phyloP scores from a whole-genome alignment of 2,329 filamentous ascomycete genomes.

The Ophiocordyceps camponoti-rufipedis region DNA sequence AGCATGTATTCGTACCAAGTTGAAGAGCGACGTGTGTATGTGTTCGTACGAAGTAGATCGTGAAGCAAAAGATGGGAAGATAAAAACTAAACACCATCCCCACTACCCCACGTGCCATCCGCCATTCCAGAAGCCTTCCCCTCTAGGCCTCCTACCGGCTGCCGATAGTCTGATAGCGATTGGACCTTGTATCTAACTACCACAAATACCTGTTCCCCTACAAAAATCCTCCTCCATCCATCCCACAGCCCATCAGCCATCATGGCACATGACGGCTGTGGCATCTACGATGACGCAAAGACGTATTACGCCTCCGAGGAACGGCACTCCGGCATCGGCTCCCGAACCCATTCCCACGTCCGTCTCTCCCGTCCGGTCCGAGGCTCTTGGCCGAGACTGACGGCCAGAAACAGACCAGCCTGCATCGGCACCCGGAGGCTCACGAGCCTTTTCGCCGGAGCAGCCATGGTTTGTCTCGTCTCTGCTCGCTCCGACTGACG shows the following conservation, averaged over 20 bases:
- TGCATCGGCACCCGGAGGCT: slow-evolving; percentile 32
- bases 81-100: too few species aligned
- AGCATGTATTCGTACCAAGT: too few species aligned
- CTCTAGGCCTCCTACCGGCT: too few species aligned
- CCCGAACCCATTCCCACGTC: slow-evolving; percentile 39
- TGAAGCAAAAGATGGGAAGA: too few species aligned
- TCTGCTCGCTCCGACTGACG: background rate
- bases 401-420: slow-evolving; percentile 28
- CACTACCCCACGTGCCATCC: too few species aligned
- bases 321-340: slow-evolving; percentile 31
- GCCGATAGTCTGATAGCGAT: too few species aligned
- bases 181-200: too few species aligned
- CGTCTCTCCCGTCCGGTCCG: slow-evolving; percentile 1
- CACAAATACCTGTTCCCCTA: background rate
- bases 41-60: too few species aligned
- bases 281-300: slow-evolving; percentile 36
- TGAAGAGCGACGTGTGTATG: too few species aligned
- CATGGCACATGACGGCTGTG: slow-evolving; percentile 16
- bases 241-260: background rate
- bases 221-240: background rate
- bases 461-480: slow-evolving; percentile 28
- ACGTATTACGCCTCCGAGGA: slow-evolving; percentile 41
- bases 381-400: background rate
- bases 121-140: too few species aligned
- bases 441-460: slow-evolving; percentile 38